Evolutionary conservation across 2,329 filamentous ascomycete species (phyloP).

Genomic region (Arthrocladium fulminans): DNA sequence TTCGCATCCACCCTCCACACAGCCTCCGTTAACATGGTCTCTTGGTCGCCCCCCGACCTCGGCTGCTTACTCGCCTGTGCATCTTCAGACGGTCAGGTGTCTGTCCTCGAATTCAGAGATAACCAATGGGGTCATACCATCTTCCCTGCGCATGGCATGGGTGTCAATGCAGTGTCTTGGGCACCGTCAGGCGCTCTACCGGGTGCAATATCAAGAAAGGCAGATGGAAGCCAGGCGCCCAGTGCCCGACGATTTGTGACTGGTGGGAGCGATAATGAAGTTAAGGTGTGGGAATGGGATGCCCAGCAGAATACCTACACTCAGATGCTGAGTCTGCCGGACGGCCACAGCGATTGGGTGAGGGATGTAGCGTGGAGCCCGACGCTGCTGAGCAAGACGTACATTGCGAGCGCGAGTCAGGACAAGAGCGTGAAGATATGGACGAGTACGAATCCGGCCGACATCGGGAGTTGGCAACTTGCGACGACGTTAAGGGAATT

Average conservation of each 20-base stretch:
- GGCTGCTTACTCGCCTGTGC: slow-evolving; percentile 93
- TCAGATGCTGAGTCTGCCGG: slow-evolving; percentile 48
- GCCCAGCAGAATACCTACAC: slow-evolving; percentile 46
- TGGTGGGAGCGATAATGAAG: slow-evolving; percentile 82
- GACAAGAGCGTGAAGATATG: slow-evolving; percentile 97
- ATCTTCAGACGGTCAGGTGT: slow-evolving; percentile 86
- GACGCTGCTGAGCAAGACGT: slow-evolving; percentile 87
- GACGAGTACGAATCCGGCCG: slow-evolving; percentile 61
- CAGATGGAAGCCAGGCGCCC: slow-evolving; percentile 33
- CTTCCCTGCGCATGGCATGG: slow-evolving; percentile 85
- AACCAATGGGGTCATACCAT: slow-evolving; percentile 83
- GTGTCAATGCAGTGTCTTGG: slow-evolving; percentile 94
- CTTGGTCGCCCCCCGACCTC: slow-evolving; percentile 94
- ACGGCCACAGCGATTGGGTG: slow-evolving; percentile 91
- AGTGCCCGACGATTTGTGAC: slow-evolving; percentile 75
- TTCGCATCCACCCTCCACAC: slow-evolving; percentile 92
- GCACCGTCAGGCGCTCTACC: slow-evolving; percentile 70
- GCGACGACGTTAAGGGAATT: slow-evolving; percentile 63
- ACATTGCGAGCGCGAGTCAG: slow-evolving; percentile 91
- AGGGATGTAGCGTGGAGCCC: slow-evolving; percentile 96
- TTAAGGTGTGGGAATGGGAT: slow-evolving; percentile 89
- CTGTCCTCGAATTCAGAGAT: slow-evolving; percentile 93
- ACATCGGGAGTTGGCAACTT: slow-evolving; percentile 62
- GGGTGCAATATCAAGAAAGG: slow-evolving; percentile 72
- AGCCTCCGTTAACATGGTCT: slow-evolving; percentile 90